These are phyloP conservation scores for Saccharomycopsis hybrid DNA, from an alignment of 1,139 yeast species.

Conservation along the genomic window DNA sequence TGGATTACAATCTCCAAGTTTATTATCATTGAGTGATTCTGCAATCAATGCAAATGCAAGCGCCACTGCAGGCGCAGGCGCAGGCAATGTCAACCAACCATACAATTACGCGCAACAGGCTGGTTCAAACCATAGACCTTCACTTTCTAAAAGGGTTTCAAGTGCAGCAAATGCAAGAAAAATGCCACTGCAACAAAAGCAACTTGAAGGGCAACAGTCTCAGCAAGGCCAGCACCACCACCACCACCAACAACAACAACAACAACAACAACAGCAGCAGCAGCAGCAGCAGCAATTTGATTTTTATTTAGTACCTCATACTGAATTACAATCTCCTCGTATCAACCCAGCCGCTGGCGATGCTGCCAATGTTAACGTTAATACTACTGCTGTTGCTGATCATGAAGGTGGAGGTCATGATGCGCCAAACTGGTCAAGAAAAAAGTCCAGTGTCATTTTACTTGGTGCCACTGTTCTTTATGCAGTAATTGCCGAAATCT, in stretches of 20 bases:
- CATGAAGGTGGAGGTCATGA: constrained; percentile 70
- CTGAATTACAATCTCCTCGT: constrained; percentile 6
- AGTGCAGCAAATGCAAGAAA: constrained; percentile 1
- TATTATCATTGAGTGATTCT: constrained; percentile 18
- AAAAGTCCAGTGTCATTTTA: constrained; percentile 77
- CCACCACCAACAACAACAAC: background rate
- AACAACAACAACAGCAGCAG: constrained; percentile 13
- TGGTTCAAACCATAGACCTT: background rate
- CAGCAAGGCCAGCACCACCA: constrained; percentile 23
- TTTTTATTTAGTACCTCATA: constrained; percentile 7
- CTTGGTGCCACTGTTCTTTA: constrained; percentile 79
- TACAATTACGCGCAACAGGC: background rate
- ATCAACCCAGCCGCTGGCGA: constrained; percentile 4
- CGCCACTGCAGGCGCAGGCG: background rate
- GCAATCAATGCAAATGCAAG: no score
- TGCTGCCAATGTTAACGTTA: constrained; percentile 5
- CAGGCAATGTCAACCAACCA: background rate
- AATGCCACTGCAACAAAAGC: constrained; percentile 3
- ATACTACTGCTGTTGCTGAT: no score
- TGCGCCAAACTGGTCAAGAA: constrained; percentile 95
- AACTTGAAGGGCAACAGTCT: constrained; percentile 8
- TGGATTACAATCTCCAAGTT: constrained; percentile 20
- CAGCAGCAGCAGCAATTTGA: no score
- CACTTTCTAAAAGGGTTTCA: constrained; percentile 7
- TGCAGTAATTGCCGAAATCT: constrained; percentile 90